phyloP scores from a whole-genome alignment of 441 rosid species.

The Syzygium syzygioides region DNA sequence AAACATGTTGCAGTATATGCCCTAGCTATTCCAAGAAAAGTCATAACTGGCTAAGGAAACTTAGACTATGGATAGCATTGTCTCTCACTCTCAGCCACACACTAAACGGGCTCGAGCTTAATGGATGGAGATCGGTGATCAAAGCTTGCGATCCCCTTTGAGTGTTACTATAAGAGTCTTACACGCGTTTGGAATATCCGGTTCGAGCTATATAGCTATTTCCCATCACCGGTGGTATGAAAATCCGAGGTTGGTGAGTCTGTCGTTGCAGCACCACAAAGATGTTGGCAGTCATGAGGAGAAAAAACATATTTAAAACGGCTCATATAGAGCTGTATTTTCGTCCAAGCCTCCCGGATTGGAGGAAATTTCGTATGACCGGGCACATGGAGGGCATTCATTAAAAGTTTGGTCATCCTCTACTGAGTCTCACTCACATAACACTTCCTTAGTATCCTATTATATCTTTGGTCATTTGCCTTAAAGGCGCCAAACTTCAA shows the following conservation, averaged over 20 bases:
- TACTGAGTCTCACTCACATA: background rate
- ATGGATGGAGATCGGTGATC: background rate
- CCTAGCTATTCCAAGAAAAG: background rate
- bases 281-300: background rate
- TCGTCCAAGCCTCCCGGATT: background rate
- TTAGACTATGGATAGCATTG: background rate
- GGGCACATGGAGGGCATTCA: background rate
- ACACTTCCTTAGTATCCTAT: background rate
- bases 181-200: background rate
- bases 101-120: background rate
- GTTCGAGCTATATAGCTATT: background rate
- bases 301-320: background rate
- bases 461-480: background rate
- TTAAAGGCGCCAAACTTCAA: background rate
- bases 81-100: background rate
- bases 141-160: accelerated
- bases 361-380: background rate
- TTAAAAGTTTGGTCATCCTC: background rate
- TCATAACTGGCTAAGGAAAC: background rate
- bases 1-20: background rate
- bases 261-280: background rate
- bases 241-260: accelerated
- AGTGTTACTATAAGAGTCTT: background rate
- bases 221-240: accelerated
- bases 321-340: background rate